Base-by-base conservation (phyloP, 768 basidiomycete species). In the Lactarius pseudohatsudake region DNA sequence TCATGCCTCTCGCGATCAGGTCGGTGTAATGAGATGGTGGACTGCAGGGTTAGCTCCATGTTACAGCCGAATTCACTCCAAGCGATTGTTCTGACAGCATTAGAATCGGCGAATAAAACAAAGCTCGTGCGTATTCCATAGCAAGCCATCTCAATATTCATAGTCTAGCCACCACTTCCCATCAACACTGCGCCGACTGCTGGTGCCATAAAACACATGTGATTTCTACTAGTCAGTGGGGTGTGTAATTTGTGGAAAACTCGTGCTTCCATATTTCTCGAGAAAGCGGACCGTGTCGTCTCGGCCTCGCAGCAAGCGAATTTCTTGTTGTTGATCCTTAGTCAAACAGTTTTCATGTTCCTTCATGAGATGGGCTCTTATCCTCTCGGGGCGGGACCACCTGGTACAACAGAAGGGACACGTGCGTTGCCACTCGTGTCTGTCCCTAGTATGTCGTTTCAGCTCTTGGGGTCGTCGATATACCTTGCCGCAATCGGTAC, bases 41-140 rank as follows among this genome's bases (percentile, higher is more conserved):
- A 30, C 20, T 40, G 26, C 26, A 26, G 26, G 30, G 43, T 62
- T 58, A 86, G 86, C 66, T 88, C 87, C 45, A 84, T 95, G n/a
- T 77, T 96, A 26, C 93, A 95, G 75, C 94, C 94, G 50, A 94
- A 95, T 74, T 92, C 91, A 1, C 90, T 92, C 0, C 85, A 85
- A 73, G 88, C 89, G 30, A 85, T 90, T 78, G 90, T 96, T 54
- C 86, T 89, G 71, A 87, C 86, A 6, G 91, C 92, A 6, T 78
- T 97, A 20, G 83, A 86, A 68, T 91, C 89, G 1, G 84, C 89
- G 1, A 93, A 91, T 78, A 94, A 92, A 76, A 88, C 88, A 2
- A 85, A 89, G 66, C 74, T 88, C 72, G 88, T 89, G 68, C 36
- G 76, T 66, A 62, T 57, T 63, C 28, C 54, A 41, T 38, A n/a